These are phyloP conservation scores for Wickerhamiella shivajii DNA, from an alignment of 805 yeast genomes.

Conservation along the genomic window DNA sequence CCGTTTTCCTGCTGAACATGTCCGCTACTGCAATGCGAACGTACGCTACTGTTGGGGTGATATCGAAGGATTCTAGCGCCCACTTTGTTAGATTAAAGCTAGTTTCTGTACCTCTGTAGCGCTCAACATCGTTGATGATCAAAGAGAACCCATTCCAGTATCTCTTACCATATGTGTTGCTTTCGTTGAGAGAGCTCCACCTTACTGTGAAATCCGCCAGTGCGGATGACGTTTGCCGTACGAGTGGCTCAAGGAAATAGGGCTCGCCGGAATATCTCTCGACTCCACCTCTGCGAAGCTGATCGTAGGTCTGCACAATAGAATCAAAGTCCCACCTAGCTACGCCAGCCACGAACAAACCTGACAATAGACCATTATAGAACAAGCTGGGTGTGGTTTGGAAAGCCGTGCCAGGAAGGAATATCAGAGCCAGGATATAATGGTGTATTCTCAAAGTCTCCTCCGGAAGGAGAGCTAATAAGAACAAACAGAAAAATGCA, in stretches of 20 bases:
- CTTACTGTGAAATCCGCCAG: constrained; percentile 21
- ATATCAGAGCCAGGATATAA: constrained; percentile 58
- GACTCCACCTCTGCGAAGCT: constrained; percentile 63
- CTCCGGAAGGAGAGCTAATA: constrained; percentile 43
- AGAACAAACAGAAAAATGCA: constrained; percentile 31
- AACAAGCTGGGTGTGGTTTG: constrained; percentile 29
- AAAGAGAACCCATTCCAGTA: constrained; percentile 46
- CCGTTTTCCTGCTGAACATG: constrained; percentile 1
- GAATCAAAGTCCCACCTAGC: constrained; percentile 92
- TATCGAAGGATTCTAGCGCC: constrained; percentile 5
- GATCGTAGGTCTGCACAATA: constrained; percentile 58
- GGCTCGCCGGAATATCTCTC: constrained; percentile 10
- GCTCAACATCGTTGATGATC: constrained; percentile 65
- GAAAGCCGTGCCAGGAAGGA: constrained; percentile 75
- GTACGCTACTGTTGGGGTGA: background rate
- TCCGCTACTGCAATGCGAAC: constrained; percentile 5
- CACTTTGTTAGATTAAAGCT: constrained; percentile 24
- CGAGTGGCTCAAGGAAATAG: constrained; percentile 13
- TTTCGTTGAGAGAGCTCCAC: constrained; percentile 14
- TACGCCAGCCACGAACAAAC: constrained; percentile 69
- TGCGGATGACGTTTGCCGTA: background rate
- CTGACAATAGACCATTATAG: constrained; percentile 75
- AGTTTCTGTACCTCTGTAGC: constrained; percentile 42
- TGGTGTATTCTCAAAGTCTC: constrained; percentile 68
- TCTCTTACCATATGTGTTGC: no score